A percentile compares a stretch with the other conserved stretches of the same genome.
phyloP scores from a whole-genome alignment of 2,329 filamentous ascomycete genomes.

The Massarina eburnea region DNA sequence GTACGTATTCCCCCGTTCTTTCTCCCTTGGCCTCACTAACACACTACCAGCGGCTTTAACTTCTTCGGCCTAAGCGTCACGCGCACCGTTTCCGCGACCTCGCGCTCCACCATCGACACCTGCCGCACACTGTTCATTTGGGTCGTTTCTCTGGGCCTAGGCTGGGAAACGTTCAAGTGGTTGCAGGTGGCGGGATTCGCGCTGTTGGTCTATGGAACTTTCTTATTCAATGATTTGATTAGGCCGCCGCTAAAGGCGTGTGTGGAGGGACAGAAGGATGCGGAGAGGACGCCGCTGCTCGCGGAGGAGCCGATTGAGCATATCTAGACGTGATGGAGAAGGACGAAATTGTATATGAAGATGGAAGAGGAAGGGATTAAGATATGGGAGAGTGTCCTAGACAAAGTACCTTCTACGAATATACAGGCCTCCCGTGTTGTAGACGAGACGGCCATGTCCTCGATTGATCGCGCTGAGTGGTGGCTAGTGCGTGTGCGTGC shows the following conservation, averaged over 20 bases:
- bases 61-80: slow-evolving; percentile 97
- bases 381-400: not conserved
- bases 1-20: slow-evolving; percentile 54
- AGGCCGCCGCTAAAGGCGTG: slow-evolving; percentile 73
- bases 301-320: slow-evolving; percentile 87
- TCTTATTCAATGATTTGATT: slow-evolving; percentile 94
- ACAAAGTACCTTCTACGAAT: too few species aligned
- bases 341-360: not conserved
- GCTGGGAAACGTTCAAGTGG: slow-evolving; percentile 98
- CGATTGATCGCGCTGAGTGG: not conserved
- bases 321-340: slow-evolving; percentile 18
- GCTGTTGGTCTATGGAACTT: slow-evolving; percentile 92
- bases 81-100: slow-evolving; percentile 83
- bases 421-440: too few species aligned
- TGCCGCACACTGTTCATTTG: slow-evolving; percentile 98
- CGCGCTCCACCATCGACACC: slow-evolving; percentile 94
- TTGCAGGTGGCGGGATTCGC: slow-evolving; percentile 88
- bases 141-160: slow-evolving; percentile 88
- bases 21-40: not conserved
- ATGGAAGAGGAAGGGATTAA: not conserved
- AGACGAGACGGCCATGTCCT: not conserved
- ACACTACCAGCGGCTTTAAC: slow-evolving; percentile 78
- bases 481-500: slow-evolving; percentile 8
- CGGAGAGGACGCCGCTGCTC: slow-evolving; percentile 64
- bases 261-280: slow-evolving; percentile 55